Conservation (phyloP, 2,329 filamentous ascomycete genomes). For the Botrytis fragariae region DNA sequence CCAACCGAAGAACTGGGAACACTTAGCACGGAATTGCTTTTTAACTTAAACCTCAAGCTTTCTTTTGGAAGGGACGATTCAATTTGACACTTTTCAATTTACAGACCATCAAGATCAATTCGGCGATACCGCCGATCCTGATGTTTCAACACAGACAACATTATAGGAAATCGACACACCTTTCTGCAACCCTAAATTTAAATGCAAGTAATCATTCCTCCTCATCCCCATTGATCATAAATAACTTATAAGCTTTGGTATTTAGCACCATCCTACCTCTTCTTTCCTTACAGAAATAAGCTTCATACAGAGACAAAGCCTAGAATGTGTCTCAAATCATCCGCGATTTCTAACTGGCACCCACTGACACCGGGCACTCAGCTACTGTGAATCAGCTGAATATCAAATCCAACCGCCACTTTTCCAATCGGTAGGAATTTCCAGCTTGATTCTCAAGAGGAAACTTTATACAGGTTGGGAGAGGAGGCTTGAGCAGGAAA, state of each 20-base stretch:
- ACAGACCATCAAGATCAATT: neutral
- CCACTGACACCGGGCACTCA: neutral
- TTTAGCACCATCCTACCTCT: neutral
- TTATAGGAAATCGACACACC: neutral
- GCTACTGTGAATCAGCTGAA: neutral
- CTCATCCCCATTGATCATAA: neutral
- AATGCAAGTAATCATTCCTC: neutral
- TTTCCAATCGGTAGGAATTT: neutral
- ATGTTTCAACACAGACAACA: neutral
- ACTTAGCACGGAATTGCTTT: neutral
- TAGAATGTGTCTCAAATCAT: neutral
- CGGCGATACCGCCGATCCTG: neutral
- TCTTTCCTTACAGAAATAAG: neutral
- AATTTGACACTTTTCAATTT: neutral
- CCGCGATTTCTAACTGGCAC: neutral
- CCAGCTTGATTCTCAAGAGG: neutral
- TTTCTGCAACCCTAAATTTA: neutral
- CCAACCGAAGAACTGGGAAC: neutral
- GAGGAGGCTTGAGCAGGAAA: neutral
- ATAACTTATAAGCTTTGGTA: neutral
- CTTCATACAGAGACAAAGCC: neutral
- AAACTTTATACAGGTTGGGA: neutral
- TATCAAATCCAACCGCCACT: neutral
- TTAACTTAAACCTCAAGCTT: neutral
- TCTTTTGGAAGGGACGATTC: neutral